Evolutionary conservation across 2,329 filamentous ascomycete genomes (phyloP).

Genomic region (Pseudocercospora musae): DNA sequence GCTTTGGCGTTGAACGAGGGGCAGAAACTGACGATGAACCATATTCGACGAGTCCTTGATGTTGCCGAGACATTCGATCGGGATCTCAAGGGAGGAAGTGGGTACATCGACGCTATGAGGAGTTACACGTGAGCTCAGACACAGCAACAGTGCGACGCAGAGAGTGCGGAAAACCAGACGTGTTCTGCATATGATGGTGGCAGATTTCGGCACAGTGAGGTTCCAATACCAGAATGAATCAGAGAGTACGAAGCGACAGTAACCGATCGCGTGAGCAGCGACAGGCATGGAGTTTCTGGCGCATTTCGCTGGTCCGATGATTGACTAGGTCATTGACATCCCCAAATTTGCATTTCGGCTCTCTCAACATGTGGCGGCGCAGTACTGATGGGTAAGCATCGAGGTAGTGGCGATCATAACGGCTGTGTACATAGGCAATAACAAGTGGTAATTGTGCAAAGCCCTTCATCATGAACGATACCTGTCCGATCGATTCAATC

Average conservation of each 20-base stretch:
- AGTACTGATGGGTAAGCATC: not conserved
- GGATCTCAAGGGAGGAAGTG: constrained; percentile 75
- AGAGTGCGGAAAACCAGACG: not conserved
- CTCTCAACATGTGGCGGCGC: not conserved
- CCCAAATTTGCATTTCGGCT: not conserved
- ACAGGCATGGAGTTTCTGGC: not conserved
- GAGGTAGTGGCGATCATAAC: not conserved
- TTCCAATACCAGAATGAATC: not conserved
- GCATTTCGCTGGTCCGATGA: not conserved
- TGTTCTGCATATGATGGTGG: not conserved
- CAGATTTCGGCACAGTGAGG: not conserved
- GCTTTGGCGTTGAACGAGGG: constrained; percentile 75
- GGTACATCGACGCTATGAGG: constrained; percentile 80
- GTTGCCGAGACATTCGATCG: constrained; percentile 79
- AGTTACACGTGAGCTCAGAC: constrained; percentile 57
- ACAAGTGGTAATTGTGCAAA: constrained; percentile 1
- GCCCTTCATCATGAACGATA: not conserved
- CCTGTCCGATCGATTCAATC: not conserved
- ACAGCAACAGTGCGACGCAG: not conserved
- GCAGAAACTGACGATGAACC: constrained; percentile 68
- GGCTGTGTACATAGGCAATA: not conserved
- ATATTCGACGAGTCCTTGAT: constrained; percentile 78
- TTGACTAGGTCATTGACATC: not conserved
- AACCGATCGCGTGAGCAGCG: not conserved
- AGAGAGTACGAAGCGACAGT: not conserved